These are phyloP conservation scores for Silybum marianum DNA, from an alignment of 129 eudicot species.

Conservation along the genomic window DNA sequence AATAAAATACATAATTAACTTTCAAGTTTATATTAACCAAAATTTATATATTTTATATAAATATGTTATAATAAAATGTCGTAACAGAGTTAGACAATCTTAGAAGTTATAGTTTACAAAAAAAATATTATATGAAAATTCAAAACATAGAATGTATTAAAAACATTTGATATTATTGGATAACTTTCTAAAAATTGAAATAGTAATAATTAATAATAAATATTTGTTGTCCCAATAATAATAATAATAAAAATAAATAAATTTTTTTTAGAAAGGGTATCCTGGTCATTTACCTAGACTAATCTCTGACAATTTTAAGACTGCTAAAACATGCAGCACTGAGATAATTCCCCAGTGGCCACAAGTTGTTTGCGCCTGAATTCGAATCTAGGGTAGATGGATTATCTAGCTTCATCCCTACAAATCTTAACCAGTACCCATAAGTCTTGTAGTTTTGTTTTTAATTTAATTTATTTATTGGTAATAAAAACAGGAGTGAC, in stretches of 20 bases:
- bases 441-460: neutral
- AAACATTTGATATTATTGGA: neutral
- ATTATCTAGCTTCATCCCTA: no score
- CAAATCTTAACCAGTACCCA: no score
- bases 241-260: no score
- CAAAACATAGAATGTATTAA: neutral
- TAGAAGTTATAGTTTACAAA: neutral
- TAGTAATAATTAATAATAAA: neutral
- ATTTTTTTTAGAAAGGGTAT: no score
- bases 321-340: no score
- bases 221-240: slow-evolving; percentile 7
- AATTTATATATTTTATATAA: neutral
- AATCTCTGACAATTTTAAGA: no score
- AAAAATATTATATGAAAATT: neutral
- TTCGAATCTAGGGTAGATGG: no score
- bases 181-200: neutral
- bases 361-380: no score
- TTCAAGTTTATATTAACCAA: no score
- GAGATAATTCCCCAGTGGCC: no score
- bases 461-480: slow-evolving; percentile 6
- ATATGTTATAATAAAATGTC: neutral
- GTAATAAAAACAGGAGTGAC: slow-evolving; percentile 65
- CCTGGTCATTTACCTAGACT: no score
- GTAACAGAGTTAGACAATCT: neutral
- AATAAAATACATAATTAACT: neutral